Percentiles rank a stretch among this genome's conserved stretches.
Conservation (phyloP, 306 rosid species). For the Chamaecrista fasciculata region DNA sequence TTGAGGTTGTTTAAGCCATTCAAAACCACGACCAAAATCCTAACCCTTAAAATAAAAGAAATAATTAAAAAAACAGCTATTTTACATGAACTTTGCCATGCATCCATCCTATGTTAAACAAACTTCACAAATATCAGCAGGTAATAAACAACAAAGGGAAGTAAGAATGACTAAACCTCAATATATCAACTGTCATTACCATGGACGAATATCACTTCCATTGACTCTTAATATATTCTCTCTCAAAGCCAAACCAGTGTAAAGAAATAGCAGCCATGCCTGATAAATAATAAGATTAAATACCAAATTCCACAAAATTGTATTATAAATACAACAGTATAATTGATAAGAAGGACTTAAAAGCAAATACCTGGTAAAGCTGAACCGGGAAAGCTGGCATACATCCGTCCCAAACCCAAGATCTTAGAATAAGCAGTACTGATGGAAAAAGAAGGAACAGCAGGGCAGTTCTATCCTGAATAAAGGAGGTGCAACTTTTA, state of each 20-base stretch:
- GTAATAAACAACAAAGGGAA: not conserved
- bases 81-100: too few species aligned
- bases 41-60: not conserved
- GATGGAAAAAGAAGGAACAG: slow-evolving; percentile 90
- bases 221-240: slow-evolving; percentile 93
- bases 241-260: slow-evolving; percentile 91
- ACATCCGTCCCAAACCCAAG: slow-evolving; percentile 95
- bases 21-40: not conserved
- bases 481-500: slow-evolving; percentile 35
- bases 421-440: slow-evolving; percentile 67
- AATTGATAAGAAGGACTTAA: slow-evolving; percentile 3
- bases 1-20: not conserved
- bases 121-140: not conserved
- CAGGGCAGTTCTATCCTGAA: slow-evolving; percentile 94
- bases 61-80: too few species aligned
- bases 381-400: slow-evolving; percentile 95
- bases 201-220: slow-evolving; percentile 96
- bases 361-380: slow-evolving; percentile 70
- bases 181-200: slow-evolving; percentile 45
- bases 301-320: slow-evolving; percentile 26
- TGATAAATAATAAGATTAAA: slow-evolving; percentile 35
- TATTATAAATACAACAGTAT: not conserved
- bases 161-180: not conserved
- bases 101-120: not conserved
- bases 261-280: slow-evolving; percentile 98